A percentile compares a stretch with the other conserved stretches of the same genome.
phyloP scores from a whole-genome alignment of 2,329 filamentous ascomycete genomes.

The Aureobasidium sp. region DNA sequence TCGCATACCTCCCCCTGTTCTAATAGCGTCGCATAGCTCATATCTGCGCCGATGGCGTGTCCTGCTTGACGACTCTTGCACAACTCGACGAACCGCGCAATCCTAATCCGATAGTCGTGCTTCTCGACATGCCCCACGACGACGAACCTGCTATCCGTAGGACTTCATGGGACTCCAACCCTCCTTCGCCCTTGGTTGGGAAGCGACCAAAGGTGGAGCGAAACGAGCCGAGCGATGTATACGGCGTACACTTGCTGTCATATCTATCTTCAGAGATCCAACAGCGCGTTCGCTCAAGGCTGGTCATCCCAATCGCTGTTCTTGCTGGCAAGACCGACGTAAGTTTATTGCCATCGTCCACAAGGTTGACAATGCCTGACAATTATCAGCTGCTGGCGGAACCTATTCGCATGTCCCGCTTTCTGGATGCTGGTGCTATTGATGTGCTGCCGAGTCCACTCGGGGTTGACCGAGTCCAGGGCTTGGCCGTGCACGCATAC shows the following conservation, averaged over 20 bases:
- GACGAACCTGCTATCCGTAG: constrained; percentile 36
- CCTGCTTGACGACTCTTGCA: constrained; percentile 32
- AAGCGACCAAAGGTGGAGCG: constrained; percentile 23
- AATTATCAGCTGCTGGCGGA: constrained; percentile 16
- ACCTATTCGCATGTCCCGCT: constrained; percentile 12
- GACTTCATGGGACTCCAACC: constrained; percentile 34
- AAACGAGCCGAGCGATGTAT: constrained; percentile 35
- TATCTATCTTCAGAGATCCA: constrained; percentile 38
- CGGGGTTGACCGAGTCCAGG: constrained; percentile 63
- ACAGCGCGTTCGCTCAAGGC: constrained; percentile 32
- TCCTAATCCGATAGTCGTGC: constrained; percentile 33
- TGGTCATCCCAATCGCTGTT: constrained; percentile 36
- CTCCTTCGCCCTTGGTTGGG: constrained; percentile 34
- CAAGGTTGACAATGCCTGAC: background rate
- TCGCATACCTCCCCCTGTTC: background rate
- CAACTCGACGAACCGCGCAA: constrained; percentile 30
- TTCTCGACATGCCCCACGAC: constrained; percentile 38
- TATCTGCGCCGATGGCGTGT: constrained; percentile 33
- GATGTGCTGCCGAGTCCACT: constrained; percentile 81
- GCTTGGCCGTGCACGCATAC: constrained; percentile 76
- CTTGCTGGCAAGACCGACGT: constrained; percentile 25
- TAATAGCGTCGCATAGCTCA: constrained; percentile 24
- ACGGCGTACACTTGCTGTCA: constrained; percentile 36
- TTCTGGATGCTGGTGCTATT: constrained; percentile 72
- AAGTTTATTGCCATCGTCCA: background rate